Percentiles rank a stretch among this genome's conserved stretches.
Evolutionary conservation across 257 asterid species (phyloP).

Genomic region (Thymus quinquecostatus): DNA sequence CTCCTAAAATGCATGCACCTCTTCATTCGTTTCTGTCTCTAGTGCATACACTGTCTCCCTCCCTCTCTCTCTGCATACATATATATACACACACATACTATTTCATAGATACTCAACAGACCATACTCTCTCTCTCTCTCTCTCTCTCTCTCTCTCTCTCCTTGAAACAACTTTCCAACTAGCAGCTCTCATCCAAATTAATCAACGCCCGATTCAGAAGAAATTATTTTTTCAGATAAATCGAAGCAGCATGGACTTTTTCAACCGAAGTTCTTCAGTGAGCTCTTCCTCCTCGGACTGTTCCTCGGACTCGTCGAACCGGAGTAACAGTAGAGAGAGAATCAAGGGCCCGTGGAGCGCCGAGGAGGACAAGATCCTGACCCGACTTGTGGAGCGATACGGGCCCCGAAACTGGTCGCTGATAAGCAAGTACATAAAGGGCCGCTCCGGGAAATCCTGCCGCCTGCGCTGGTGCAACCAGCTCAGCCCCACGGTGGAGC

Average conservation of each 20-base stretch:
- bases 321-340: slow-evolving; percentile 39
- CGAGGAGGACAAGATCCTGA: slow-evolving; percentile 78
- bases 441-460: slow-evolving; percentile 82
- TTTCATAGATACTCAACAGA: slow-evolving; percentile 5
- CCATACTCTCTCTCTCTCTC: neutral
- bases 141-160: neutral
- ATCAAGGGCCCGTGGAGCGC: slow-evolving; percentile 93
- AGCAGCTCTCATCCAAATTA: neutral
- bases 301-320: slow-evolving; percentile 31
- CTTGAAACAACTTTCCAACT: no score
- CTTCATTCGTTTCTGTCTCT: slow-evolving; percentile 25
- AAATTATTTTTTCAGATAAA: no score
- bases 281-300: slow-evolving; percentile 59
- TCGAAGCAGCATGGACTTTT: slow-evolving; percentile 36
- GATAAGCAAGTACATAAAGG: slow-evolving; percentile 74
- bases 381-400: slow-evolving; percentile 66
- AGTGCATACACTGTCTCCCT: neutral
- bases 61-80: neutral
- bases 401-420: slow-evolving; percentile 84
- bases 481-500: slow-evolving; percentile 76
- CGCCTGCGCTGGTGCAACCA: slow-evolving; percentile 91
- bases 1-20: slow-evolving; percentile 64
- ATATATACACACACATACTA: neutral
- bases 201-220: no score
- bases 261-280: slow-evolving; percentile 53